Evolutionary conservation across 805 yeast species (phyloP), one percentile per base, ranked within the genome.

Genomic region (Blastobotrys americana): DNA sequence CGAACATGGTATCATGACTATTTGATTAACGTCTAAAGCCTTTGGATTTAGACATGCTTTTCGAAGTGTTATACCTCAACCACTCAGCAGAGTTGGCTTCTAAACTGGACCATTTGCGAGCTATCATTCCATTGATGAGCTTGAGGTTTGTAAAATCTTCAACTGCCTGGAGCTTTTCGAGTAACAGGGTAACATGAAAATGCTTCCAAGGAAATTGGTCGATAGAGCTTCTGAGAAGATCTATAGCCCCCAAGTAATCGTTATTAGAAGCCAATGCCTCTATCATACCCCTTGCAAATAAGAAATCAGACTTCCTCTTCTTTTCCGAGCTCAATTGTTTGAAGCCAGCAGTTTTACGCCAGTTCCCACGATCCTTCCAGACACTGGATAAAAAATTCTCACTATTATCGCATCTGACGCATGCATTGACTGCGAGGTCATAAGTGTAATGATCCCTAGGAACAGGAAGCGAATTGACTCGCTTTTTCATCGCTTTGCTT

Each of bases 281-380:
- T 1, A 85, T 76, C 84, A 87, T 81, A 9, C 76, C 69, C 20
- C 74, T 63, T 1, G 96, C 96, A 70, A 88, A 86, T 46, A 66
- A 70, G 59, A 78, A 78, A 56, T 82, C 90, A 3, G 69, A 60
- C 3, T 60, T 56, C 36, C 72, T 72, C 51, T 73, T 77, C 22
- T 53, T 58, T 0, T 45, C 42, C 6, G 64, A 54, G 0, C 67
- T 41, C 15, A 77, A 56, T 0, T 45, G 31, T 42, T 69, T 19
- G 67, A 83, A 88, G 2, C 22, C 41, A 1, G 33, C n/a, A 4
- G 84, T 70, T 47, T 76, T 76, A 42, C 96, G 69, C 64, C 73
- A 87, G 18, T 59, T 49, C 2, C 96, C 96, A 55, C 97, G 74
- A 55, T 84, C 95, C 2, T 65, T 61, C 95, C 96, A 88, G 1